Conservation (phyloP, 2,329 filamentous ascomycete genomes). For the Dothidotthia symphoricarpi region DNA sequence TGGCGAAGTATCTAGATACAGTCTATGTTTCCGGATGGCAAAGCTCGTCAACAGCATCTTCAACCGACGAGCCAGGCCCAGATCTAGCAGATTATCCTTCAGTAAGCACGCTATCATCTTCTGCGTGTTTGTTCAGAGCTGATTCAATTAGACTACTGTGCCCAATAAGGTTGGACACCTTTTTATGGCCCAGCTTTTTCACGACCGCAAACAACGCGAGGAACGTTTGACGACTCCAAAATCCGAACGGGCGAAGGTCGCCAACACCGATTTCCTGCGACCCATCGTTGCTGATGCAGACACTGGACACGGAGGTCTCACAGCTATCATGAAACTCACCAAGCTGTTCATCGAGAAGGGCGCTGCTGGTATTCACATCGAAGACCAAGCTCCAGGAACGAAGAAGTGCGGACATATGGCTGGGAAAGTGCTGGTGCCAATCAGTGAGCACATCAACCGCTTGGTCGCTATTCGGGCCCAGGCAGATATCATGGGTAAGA, state of each 20-base stretch:
- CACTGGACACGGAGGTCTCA: constrained; percentile 93
- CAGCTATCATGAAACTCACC: constrained; percentile 99
- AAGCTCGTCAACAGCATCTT: constrained; percentile 91
- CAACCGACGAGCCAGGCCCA: constrained; percentile 92
- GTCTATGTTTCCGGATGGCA: constrained; percentile 99
- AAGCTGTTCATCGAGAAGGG: constrained; percentile 97
- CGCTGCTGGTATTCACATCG: constrained; percentile 96
- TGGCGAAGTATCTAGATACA: constrained; percentile 98
- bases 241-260: constrained; percentile 66
- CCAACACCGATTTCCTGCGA: constrained; percentile 88
- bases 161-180: constrained; percentile 97
- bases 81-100: constrained; percentile 95
- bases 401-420: constrained; percentile 99
- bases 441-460: constrained; percentile 96
- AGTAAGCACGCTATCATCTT: constrained; percentile 23
- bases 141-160: constrained; percentile 74
- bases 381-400: constrained; percentile 95
- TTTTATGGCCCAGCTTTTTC: constrained; percentile 98
- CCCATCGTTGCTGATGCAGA: constrained; percentile 97
- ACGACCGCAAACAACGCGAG: constrained; percentile 97
- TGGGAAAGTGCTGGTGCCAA: constrained; percentile 94
- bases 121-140: constrained; percentile 6
- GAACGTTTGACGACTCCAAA: constrained; percentile 80
- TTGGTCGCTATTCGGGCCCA: constrained; percentile 95
- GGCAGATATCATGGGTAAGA: constrained; percentile 91